These are phyloP conservation scores for Eurotiales sp. DNA, from an alignment of 2,329 filamentous ascomycete genomes.

Conservation along the genomic window DNA sequence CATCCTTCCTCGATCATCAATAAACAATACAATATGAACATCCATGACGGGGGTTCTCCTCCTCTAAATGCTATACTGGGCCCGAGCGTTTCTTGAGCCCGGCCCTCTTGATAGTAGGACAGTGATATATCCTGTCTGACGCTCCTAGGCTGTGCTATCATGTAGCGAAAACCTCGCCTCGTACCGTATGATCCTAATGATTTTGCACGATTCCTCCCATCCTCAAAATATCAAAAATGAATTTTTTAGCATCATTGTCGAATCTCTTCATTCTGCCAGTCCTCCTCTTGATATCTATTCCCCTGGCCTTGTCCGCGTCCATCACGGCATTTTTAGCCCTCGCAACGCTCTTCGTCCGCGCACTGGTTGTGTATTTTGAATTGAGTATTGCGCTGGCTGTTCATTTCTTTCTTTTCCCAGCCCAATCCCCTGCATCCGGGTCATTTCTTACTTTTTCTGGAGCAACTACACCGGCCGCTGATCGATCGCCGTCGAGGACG, in stretches of 20 bases:
- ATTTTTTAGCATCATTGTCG: conserved; percentile 26
- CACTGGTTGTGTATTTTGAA: conserved; percentile 61
- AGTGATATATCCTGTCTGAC: not conserved
- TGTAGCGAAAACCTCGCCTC: no score
- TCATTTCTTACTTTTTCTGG: conserved; percentile 12
- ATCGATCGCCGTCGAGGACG: conserved; percentile 1
- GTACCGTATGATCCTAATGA: no score
- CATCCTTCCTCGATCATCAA: not conserved
- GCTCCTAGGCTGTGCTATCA: not conserved
- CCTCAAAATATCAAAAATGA: no score
- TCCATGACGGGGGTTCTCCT: not conserved
- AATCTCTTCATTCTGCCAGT: conserved; percentile 56
- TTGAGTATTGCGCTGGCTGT: conserved; percentile 55
- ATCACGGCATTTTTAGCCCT: conserved; percentile 62
- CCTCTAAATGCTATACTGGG: no score
- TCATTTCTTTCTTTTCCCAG: conserved; percentile 14
- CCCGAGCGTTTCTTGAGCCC: not conserved
- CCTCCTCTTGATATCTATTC: conserved; percentile 59
- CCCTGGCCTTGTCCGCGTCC: conserved; percentile 60
- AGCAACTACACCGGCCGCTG: conserved; percentile 3
- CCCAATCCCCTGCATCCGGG: conserved; percentile 7
- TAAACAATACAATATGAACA: no score
- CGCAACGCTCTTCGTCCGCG: conserved; percentile 57
- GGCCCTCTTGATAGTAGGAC: not conserved
- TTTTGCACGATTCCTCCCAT: no score